Percentiles rank a stretch among this genome's conserved stretches.
These are phyloP conservation scores for Eleusine indica DNA, from an alignment of 176 grass and related monocot genomes.

Conservation along the genomic window DNA sequence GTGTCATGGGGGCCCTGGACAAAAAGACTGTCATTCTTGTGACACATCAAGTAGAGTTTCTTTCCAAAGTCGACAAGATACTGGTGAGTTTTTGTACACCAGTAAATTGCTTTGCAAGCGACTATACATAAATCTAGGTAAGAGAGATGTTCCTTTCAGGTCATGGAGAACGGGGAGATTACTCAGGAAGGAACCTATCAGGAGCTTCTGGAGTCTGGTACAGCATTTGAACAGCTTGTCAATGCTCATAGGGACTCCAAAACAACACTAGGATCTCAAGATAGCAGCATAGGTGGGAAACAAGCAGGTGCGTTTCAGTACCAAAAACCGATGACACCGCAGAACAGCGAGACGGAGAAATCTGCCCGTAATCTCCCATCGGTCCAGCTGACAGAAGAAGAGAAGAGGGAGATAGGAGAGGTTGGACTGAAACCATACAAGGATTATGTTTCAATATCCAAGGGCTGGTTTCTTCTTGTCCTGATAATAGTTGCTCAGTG, in stretches of 20 bases:
- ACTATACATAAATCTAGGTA: background rate
- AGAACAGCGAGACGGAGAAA: constrained; percentile 47
- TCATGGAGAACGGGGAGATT: constrained; percentile 77
- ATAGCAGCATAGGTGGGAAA: constrained; percentile 19
- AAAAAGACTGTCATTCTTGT: constrained; percentile 85
- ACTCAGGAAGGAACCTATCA: constrained; percentile 68
- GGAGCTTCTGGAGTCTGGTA: constrained; percentile 61
- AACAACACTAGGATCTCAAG: constrained; percentile 27
- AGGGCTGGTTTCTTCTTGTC: constrained; percentile 47
- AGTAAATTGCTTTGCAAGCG: background rate
- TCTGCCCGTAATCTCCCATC: constrained; percentile 12
- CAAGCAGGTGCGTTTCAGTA: constrained; percentile 16
- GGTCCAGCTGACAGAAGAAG: constrained; percentile 69
- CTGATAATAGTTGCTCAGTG: constrained; percentile 54
- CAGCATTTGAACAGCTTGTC: constrained; percentile 67
- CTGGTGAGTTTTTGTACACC: constrained; percentile 52
- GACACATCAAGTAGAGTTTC: constrained; percentile 93
- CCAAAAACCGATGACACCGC: constrained; percentile 12
- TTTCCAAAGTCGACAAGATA: constrained; percentile 77
- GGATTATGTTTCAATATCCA: constrained; percentile 65
- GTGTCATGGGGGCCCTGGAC: constrained; percentile 63
- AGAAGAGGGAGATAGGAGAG: constrained; percentile 65
- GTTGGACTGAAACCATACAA: constrained; percentile 68
- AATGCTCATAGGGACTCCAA: constrained; percentile 67
- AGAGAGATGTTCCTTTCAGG: constrained; percentile 42